phyloP scores from a whole-genome alignment of 805 yeast species.

The Saccharomyces mikatae region DNA sequence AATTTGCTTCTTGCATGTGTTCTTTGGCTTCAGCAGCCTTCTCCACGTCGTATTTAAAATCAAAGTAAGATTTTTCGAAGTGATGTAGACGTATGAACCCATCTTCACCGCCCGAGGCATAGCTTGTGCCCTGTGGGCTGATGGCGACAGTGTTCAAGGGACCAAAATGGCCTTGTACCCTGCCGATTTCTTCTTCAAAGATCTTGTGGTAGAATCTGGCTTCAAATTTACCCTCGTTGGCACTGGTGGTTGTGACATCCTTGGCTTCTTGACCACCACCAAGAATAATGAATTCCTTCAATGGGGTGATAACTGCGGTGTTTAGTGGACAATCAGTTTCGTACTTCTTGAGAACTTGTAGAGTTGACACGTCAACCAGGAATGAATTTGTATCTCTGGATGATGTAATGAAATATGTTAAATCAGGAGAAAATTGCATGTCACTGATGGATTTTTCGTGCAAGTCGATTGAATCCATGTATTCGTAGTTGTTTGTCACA shows the following conservation, averaged over 20 bases:
- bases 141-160: conserved; percentile 91
- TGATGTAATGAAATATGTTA: conserved; percentile 82
- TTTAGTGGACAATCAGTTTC: conserved; percentile 90
- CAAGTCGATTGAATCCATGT: conserved; percentile 46
- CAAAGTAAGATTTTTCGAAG: conserved; percentile 87
- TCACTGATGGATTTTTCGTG: conserved; percentile 82
- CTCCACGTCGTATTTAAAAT: conserved; percentile 87
- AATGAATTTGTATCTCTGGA: conserved; percentile 86
- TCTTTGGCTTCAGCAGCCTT: conserved; percentile 53
- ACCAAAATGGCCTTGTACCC: conserved; percentile 98
- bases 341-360: conserved; percentile 64
- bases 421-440: conserved; percentile 80
- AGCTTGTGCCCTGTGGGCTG: conserved; percentile 88
- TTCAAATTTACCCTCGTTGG: conserved; percentile 92
- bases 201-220: conserved; percentile 93
- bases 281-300: conserved; percentile 81
- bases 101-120: conserved; percentile 98
- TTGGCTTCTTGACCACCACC: conserved; percentile 99
- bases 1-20: conserved; percentile 22
- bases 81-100: conserved; percentile 92
- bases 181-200: conserved; percentile 91
- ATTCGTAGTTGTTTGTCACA: conserved; percentile 47
- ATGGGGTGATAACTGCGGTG: conserved; percentile 89
- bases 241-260: conserved; percentile 94
- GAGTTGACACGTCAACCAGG: conserved; percentile 67